A percentile compares a stretch with the other conserved stretches of the same genome.
Conservation (phyloP, 2,329 filamentous ascomycete species). For the Alternaria hordeiaustralica region DNA sequence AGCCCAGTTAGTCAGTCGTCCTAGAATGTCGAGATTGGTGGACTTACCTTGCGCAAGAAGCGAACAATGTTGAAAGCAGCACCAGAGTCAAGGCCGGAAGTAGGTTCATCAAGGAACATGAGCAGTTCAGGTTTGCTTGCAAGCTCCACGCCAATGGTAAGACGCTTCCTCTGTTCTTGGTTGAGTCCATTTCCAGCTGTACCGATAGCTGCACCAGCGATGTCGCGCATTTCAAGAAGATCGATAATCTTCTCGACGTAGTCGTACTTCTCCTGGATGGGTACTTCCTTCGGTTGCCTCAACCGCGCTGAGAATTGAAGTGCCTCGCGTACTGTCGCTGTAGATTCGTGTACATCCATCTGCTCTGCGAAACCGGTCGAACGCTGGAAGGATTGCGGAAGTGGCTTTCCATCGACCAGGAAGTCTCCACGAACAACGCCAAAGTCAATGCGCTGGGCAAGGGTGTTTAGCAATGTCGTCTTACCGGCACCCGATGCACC, state of each 20-base stretch:
- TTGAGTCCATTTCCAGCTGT: conserved; percentile 56
- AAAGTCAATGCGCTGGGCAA: conserved; percentile 53
- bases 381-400: conserved; percentile 75
- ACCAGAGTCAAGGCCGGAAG: conserved; percentile 73
- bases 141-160: conserved; percentile 68
- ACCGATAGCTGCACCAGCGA: conserved; percentile 70
- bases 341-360: conserved; percentile 68
- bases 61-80: conserved; percentile 71
- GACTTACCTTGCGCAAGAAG: conserved; percentile 63
- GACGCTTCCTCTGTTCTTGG: conserved; percentile 71
- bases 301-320: conserved; percentile 69
- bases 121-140: conserved; percentile 72
- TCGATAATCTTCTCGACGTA: conserved; percentile 71
- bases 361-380: conserved; percentile 78
- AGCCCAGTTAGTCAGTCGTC: neutral
- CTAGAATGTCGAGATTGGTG: fast-evolving
- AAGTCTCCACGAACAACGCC: conserved; percentile 55
- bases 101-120: conserved; percentile 80
- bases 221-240: conserved; percentile 68
- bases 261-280: conserved; percentile 66
- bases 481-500: conserved; percentile 66
- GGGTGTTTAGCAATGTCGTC: conserved; percentile 46
- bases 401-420: conserved; percentile 49
- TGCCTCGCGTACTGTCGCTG: conserved; percentile 69
- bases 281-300: conserved; percentile 65